Base-by-base conservation (phyloP, 257 asterid genomes). In the Linderniella brevidens region DNA sequence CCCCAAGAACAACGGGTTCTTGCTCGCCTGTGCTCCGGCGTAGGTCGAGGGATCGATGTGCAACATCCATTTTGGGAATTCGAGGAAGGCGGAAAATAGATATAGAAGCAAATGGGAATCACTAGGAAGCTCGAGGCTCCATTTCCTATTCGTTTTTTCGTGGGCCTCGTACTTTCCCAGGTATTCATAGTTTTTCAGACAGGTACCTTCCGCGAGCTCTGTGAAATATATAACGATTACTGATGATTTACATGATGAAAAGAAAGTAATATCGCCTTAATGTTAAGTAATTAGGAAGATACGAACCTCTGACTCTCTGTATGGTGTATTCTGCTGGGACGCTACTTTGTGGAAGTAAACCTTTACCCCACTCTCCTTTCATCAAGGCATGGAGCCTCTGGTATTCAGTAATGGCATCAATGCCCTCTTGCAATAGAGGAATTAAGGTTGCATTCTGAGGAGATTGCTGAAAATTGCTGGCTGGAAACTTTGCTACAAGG, bases 281-380 rank as follows among this genome's bases (percentile, higher is more conserved):
- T 39, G 36, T 41, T 17, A 40, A 50, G 37, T 38, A 57, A 54
- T 25, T 9, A 44, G 40, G 52, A 39, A 49, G 44, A 53, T 49
- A 58, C 68, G 60, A 70, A 88, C 98, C 76, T 17, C 78, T 77
- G 58, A 88, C 73, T 65, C 94, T 84, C 57, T 66, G 74, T 38
- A 80, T 95, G 11, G 93, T 72, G 59, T 78, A 74, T 62, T 78
- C 86, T 59, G 95, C 87, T 37, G 66, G 83, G 45, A 78, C 68
- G 50, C 83, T 67, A 48, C 88, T 78, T 48, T 76, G 88, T 39
- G 94, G 90, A 53, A 88, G 93, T 70, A 88, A 59, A 56, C 95
- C 98, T 74, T 88, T 84, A 48, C 77, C 76, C 92, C 93, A 84
- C 58, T 88, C 98, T 61, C 98, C 98, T 72, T 78, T 88, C 80